phyloP scores from a whole-genome alignment of 305 asterid genomes.

The Fraxinus ornus region DNA sequence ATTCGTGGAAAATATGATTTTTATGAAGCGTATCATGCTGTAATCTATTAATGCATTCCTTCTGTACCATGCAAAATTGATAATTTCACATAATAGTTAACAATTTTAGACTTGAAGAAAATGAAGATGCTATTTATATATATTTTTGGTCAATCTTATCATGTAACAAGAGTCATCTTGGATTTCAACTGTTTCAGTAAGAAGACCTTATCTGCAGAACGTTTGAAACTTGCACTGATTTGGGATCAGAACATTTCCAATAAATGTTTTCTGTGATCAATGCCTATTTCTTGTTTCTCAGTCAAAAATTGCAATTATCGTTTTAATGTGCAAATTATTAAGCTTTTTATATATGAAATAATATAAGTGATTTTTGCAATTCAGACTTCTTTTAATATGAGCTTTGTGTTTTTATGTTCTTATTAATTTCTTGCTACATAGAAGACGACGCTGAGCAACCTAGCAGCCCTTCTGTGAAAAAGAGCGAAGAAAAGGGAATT shows the following conservation, averaged over 20 bases:
- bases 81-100: not conserved
- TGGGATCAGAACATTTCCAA: not conserved
- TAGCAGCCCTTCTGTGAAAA: constrained; percentile 89
- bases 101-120: not conserved
- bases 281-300: not conserved
- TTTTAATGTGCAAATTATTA: not conserved
- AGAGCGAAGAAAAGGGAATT: constrained; percentile 74
- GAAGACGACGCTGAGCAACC: constrained; percentile 80
- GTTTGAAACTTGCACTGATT: not conserved
- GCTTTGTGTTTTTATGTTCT: constrained; percentile 6
- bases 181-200: not conserved
- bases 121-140: not conserved
- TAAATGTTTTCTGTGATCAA: not conserved
- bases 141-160: not conserved
- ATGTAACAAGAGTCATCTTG: not conserved
- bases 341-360: not conserved
- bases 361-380: not conserved
- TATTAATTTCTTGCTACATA: constrained; percentile 28
- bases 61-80: not conserved
- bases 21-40: not conserved
- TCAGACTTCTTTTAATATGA: constrained; percentile 2
- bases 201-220: not conserved
- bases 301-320: not conserved
- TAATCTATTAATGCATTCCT: not conserved
- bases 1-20: not conserved